Base-by-base conservation (phyloP, 2,329 filamentous ascomycete genomes). In the Fulvia fulva region DNA sequence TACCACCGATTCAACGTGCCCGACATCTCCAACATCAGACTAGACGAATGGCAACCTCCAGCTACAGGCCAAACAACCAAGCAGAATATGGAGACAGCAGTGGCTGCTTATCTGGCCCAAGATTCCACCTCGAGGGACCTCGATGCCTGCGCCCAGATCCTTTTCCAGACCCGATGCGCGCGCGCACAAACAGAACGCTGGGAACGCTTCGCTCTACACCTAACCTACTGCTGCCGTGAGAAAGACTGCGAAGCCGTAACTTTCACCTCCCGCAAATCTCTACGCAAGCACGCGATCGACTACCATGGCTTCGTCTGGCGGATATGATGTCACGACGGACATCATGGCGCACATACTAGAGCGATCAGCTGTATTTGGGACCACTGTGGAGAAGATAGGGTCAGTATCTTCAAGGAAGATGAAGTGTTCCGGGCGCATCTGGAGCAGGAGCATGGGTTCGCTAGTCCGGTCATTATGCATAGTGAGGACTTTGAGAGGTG, bases 1-100 rank as follows among this genome's bases (percentile, higher is more conserved):
- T 63, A 63, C 47, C 49, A 37, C 44, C 61, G 63, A 14, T 57
- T 62, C 49, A 63, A 65, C 41, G 52, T 63, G 1, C 50, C n/a
- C 8, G 50, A 30, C 23, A 47, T 60, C 37, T 58, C 50, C 22
- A 25, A 56, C n/a, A 56, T 65, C 25, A 49, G 58, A 22, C 50
- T 64, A 5, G 62, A 60, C 26, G 56, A 57, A 25, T 64, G 62
- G 62, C 22, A 23, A 9, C 53, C 55, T 7, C 51, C 34, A n/a
- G 19, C n/a, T 2, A 49, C 46, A 4, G 62, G 59, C 12, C 11
- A 2, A 2, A 45, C 9, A 8, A 64, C 62, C 2, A 62, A 62
- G 51, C 23, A 19, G 11, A 41, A 45, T 14, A 62, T 64, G 23
- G 21, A 55, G 9, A 41, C 4, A 1, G 49, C 56, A 23, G 52